Percentiles rank a stretch among this genome's conserved stretches.
Evolutionary conservation across 202 grass and related monocot species (phyloP).

Genomic region (Hordeum pubiflorum): DNA sequence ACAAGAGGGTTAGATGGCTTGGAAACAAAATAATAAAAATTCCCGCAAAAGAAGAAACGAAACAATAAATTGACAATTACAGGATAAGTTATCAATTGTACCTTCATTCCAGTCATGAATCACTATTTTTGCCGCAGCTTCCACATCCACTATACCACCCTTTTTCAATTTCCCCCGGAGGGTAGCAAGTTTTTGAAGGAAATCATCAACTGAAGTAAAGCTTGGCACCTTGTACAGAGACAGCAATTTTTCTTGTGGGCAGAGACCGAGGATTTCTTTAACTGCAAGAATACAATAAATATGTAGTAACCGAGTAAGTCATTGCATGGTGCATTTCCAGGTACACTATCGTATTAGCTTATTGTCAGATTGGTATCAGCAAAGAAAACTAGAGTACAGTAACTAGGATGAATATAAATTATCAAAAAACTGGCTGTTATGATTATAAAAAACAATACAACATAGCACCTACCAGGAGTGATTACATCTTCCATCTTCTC

Average conservation of each 20-base stretch:
- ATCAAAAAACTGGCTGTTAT: background rate
- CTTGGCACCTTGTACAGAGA: slow-evolving; percentile 79
- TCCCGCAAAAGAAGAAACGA: background rate
- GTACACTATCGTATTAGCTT: background rate
- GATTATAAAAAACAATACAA: background rate
- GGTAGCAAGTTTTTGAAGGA: slow-evolving; percentile 84
- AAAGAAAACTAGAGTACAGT: background rate
- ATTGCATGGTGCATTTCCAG: background rate
- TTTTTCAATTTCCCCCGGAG: slow-evolving; percentile 83
- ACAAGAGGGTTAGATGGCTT: background rate
- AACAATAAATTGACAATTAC: slow-evolving; percentile 3
- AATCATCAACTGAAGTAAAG: slow-evolving; percentile 83
- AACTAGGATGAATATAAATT: background rate
- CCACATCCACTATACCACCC: slow-evolving; percentile 83
- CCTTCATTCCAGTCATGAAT: slow-evolving; percentile 99
- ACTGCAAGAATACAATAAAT: slow-evolving; percentile 37
- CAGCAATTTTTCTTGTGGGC: slow-evolving; percentile 63
- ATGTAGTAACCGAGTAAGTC: background rate
- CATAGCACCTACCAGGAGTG: slow-evolving; percentile 52
- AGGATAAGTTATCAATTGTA: slow-evolving; percentile 7
- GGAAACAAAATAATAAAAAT: background rate
- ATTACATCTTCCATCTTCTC: slow-evolving; percentile 83
- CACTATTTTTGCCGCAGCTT: slow-evolving; percentile 86
- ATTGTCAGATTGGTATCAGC: background rate
- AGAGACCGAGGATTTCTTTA: slow-evolving; percentile 79